A percentile compares a stretch with the other conserved stretches of the same genome.
These are phyloP conservation scores for Mucor saturninus DNA, from an alignment of 371 early-diverging fungal species.

Conservation along the genomic window DNA sequence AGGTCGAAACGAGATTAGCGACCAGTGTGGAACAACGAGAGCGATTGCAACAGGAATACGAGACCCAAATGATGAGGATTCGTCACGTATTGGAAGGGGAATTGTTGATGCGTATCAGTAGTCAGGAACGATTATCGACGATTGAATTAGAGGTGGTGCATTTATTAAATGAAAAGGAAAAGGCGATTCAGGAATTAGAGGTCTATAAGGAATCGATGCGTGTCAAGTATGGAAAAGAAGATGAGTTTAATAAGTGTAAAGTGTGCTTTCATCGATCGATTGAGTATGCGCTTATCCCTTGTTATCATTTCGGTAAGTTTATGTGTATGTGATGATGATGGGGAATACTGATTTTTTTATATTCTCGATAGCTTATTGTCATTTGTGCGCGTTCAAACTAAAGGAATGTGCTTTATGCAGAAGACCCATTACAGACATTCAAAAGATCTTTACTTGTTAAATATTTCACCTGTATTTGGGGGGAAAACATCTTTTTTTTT, in stretches of 20 bases:
- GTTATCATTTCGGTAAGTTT: slow-evolving; percentile 47
- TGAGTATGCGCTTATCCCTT: slow-evolving; percentile 40
- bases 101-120: neutral
- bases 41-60: neutral
- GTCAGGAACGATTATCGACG: slow-evolving; percentile 14
- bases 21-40: neutral
- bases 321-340: too few relatives aligned
- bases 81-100: neutral
- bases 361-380: slow-evolving; percentile 38
- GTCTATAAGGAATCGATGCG: slow-evolving; percentile 6
- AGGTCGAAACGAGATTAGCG: neutral
- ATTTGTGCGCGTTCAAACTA: slow-evolving; percentile 33
- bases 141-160: slow-evolving; percentile 13
- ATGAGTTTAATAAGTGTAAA: slow-evolving; percentile 34
- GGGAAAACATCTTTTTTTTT: too few relatives aligned
- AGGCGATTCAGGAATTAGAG: slow-evolving; percentile 2
- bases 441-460: slow-evolving; percentile 33
- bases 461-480: too few relatives aligned
- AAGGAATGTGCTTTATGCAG: slow-evolving; percentile 51
- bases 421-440: slow-evolving; percentile 25
- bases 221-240: slow-evolving; percentile 8
- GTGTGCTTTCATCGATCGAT: slow-evolving; percentile 42
- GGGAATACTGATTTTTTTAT: neutral
- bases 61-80: neutral
- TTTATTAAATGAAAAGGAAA: slow-evolving; percentile 20